Conservation (phyloP, 2,329 filamentous ascomycete species). For the Fusarium virguliforme region DNA sequence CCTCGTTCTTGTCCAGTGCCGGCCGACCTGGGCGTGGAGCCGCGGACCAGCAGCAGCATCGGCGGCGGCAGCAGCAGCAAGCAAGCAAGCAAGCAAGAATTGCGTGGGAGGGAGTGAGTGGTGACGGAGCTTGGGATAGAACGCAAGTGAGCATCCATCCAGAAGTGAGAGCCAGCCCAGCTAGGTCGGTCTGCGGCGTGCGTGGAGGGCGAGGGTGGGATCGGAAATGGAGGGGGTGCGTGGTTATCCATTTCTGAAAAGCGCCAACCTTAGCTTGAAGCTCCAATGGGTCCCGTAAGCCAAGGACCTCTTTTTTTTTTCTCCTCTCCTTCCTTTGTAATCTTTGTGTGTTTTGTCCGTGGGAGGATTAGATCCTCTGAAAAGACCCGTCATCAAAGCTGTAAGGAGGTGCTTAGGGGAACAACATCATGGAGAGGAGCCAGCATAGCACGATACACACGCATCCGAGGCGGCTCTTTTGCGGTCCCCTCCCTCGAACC, state of each 20-base stretch:
- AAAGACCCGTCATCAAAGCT: constrained; percentile 10
- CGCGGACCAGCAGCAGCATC: constrained; percentile 13
- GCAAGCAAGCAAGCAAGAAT: constrained; percentile 16
- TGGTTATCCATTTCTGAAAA: constrained; percentile 29
- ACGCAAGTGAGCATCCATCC: constrained; percentile 11
- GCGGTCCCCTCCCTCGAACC: too few species aligned
- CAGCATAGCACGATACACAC: background rate
- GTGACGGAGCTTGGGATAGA: constrained; percentile 36
- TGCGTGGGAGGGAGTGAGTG: constrained; percentile 25
- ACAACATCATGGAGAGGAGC: background rate
- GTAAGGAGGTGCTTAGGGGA: constrained; percentile 5
- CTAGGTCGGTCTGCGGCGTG: constrained; percentile 17
- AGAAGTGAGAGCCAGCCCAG: constrained; percentile 7
- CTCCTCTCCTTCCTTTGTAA: constrained; percentile 6
- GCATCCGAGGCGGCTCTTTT: background rate
- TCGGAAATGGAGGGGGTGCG: constrained; percentile 44
- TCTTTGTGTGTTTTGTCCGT: constrained; percentile 2
- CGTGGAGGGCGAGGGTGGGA: constrained; percentile 37
- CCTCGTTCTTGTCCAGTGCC: constrained; percentile 30
- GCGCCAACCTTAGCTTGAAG: constrained; percentile 28
- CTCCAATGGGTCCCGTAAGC: constrained; percentile 34
- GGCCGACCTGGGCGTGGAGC: constrained; percentile 36
- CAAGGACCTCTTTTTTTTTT: constrained; percentile 26
- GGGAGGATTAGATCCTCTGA: constrained; percentile 1
- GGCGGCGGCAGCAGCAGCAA: constrained; percentile 21